phyloP scores from a whole-genome alignment of 202 grass and related monocot species.

The Saccharum hybrid region DNA sequence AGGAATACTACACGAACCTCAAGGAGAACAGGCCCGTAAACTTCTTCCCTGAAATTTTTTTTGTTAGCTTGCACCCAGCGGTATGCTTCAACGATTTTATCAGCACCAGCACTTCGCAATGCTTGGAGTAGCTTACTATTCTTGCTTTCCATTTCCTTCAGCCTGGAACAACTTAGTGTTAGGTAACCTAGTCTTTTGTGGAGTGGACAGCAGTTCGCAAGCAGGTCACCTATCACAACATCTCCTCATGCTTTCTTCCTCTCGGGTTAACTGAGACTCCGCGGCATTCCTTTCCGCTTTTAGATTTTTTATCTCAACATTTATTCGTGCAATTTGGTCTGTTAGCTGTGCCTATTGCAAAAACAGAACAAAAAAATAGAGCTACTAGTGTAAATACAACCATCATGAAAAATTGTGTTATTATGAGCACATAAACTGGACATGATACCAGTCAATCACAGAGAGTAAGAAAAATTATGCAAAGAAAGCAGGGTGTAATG shows the following conservation, averaged over 20 bases:
- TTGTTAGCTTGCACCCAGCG: constrained; percentile 77
- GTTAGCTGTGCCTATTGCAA: constrained; percentile 45
- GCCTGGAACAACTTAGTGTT: constrained; percentile 53
- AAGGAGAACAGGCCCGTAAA: constrained; percentile 93
- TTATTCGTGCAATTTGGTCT: constrained; percentile 42
- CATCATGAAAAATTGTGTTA: neutral
- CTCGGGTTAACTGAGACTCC: constrained; percentile 54
- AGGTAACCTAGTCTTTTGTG: neutral
- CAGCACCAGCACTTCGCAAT: constrained; percentile 61
- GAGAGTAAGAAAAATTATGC: neutral
- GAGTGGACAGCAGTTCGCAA: constrained; percentile 26
- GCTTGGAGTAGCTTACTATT: constrained; percentile 77
- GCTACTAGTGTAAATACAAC: constrained; percentile 8
- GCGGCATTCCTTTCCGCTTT: constrained; percentile 42
- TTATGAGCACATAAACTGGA: neutral
- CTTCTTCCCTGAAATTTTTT: constrained; percentile 63
- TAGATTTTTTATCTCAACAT: constrained; percentile 43
- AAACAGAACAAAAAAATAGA: constrained; percentile 23
- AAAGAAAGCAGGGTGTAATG: neutral
- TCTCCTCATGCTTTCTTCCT: constrained; percentile 58
- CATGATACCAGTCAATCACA: neutral
- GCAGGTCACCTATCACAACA: constrained; percentile 65
- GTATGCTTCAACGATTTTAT: constrained; percentile 83
- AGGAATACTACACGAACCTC: constrained; percentile 63
- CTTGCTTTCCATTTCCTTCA: constrained; percentile 95